These are phyloP conservation scores for Westerdykella sp. DNA, from an alignment of 2,329 filamentous ascomycete species.

Conservation along the genomic window DNA sequence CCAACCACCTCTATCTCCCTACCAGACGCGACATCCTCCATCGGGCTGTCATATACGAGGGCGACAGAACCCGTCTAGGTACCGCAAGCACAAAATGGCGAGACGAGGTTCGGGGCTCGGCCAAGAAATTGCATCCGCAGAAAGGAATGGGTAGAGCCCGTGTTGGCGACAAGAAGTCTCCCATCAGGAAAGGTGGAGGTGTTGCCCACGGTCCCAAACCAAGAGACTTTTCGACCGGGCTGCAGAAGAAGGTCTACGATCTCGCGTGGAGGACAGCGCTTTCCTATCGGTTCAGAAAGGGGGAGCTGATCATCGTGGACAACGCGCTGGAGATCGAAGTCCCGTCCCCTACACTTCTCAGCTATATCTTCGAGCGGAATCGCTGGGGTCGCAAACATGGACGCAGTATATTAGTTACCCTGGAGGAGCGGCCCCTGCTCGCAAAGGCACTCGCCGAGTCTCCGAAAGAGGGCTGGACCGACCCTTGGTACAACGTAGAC, in stretches of 20 bases:
- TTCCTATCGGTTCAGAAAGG: slow-evolving; percentile 81
- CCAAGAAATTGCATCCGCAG: slow-evolving; percentile 74
- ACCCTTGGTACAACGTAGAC: slow-evolving; percentile 74
- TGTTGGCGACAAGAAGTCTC: slow-evolving; percentile 72
- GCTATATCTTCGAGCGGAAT: slow-evolving; percentile 64
- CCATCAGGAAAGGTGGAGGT: slow-evolving; percentile 76
- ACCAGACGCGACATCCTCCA: slow-evolving; percentile 88
- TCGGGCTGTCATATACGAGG: slow-evolving; percentile 86
- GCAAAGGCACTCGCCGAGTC: slow-evolving; percentile 60
- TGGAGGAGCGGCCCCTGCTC: slow-evolving; percentile 45
- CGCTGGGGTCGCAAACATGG: slow-evolving; percentile 40
- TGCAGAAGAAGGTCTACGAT: slow-evolving; percentile 89
- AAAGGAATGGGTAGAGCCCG: slow-evolving; percentile 81
- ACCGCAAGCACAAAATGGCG: slow-evolving; percentile 57
- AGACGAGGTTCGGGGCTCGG: slow-evolving; percentile 75
- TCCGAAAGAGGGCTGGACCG: slow-evolving; percentile 62
- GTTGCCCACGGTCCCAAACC: slow-evolving; percentile 87
- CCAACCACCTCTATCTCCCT: slow-evolving; percentile 78
- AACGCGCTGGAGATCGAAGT: slow-evolving; percentile 66
- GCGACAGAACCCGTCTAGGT: slow-evolving; percentile 78
- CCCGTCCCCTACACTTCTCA: slow-evolving; percentile 57
- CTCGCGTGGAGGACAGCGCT: slow-evolving; percentile 91
- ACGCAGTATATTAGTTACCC: slow-evolving; percentile 26
- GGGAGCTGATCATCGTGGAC: slow-evolving; percentile 80
- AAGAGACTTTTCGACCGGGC: slow-evolving; percentile 76